Conservation (phyloP, 2,329 filamentous ascomycete genomes). For the Mycogone perniciosa region DNA sequence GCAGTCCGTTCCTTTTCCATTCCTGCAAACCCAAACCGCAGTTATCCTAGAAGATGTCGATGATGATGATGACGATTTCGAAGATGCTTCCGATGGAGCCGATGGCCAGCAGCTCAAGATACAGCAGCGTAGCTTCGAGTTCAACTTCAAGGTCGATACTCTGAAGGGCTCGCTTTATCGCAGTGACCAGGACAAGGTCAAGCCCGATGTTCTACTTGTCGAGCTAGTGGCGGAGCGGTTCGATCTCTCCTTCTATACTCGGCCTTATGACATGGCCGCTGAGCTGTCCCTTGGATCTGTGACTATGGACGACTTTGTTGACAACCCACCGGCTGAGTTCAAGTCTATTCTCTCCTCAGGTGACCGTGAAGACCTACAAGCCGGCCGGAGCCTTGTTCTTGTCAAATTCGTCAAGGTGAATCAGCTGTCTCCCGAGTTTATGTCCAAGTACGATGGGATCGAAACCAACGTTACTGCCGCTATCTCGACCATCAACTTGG, state of each 20-base stretch:
- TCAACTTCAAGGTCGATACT: slow-evolving; percentile 93
- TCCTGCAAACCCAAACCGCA: slow-evolving; percentile 64
- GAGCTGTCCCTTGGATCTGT: slow-evolving; percentile 83
- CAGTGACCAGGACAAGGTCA: slow-evolving; percentile 70
- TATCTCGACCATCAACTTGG: slow-evolving; percentile 91
- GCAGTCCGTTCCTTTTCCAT: slow-evolving; percentile 67
- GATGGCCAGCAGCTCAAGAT: slow-evolving; percentile 58
- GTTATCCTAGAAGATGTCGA: slow-evolving; percentile 74
- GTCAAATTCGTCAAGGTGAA: slow-evolving; percentile 90
- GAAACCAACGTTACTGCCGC: slow-evolving; percentile 87
- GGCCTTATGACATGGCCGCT: slow-evolving; percentile 87
- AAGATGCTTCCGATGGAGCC: slow-evolving; percentile 57
- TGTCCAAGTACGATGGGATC: slow-evolving; percentile 84
- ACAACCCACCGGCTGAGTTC: slow-evolving; percentile 82
- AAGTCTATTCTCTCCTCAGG: slow-evolving; percentile 93
- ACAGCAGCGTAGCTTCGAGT: slow-evolving; percentile 88
- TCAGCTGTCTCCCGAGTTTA: slow-evolving; percentile 84
- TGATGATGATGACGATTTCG: slow-evolving; percentile 58
- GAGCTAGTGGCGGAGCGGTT: slow-evolving; percentile 90
- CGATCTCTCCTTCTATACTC: slow-evolving; percentile 76
- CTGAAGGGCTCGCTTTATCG: slow-evolving; percentile 88
- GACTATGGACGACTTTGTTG: slow-evolving; percentile 90
- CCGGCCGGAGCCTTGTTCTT: slow-evolving; percentile 75
- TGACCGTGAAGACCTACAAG: slow-evolving; percentile 62
- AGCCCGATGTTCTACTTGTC: slow-evolving; percentile 75